Base-by-base conservation (phyloP, 2,329 filamentous ascomycete genomes). In the Sarocladium kiliense region DNA sequence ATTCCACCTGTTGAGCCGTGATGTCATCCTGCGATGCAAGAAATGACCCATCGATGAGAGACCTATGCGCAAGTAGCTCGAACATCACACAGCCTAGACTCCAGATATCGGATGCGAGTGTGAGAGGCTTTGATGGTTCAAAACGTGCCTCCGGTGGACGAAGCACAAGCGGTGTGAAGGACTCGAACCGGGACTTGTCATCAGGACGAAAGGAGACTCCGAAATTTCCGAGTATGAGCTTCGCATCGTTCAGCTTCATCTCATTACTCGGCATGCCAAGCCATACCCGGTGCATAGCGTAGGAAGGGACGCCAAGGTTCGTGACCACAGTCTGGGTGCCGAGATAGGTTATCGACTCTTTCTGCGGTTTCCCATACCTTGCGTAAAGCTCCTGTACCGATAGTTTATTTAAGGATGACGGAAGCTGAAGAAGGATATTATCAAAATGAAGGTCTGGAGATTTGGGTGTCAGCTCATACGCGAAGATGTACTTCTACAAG, bases 41-140 rank as follows among this genome's bases (percentile, higher is more conserved):
- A 23, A 10, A 23, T 9, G 54, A 41, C 2, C 39, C 55, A 18
- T 60, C 58, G 10, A 62, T 53, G 16, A 62, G 53, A 1, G 56
- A 49, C 18, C 53, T 55, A 23, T 57, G 56, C 4, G 59, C 66
- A 9, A 75, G 57, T 19, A 74, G 64, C 14, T 56, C 55, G 66
- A 66, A 74, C 42, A 74, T 69, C 0, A 65, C 55, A 54, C 64
- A 70, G 0, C 62, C 68, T 11, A 75, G 66, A 7, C 63, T 69
- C 72, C 71, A 75, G n/a, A 74, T 71, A 39, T 74, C 71, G 0
- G 68, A 66, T 21, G 65, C 19, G 37, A 65, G 71, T 1, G 67
- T 66, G 3, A 73, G 60, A 12, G 69, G 63, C 11, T 55, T 62
- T 10, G 56, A 59, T 19, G 67, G 64, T 34, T 71, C 65, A 56